Base-by-base conservation (phyloP, 352 stramenopile species). In the Globisporangium radiosum region DNA sequence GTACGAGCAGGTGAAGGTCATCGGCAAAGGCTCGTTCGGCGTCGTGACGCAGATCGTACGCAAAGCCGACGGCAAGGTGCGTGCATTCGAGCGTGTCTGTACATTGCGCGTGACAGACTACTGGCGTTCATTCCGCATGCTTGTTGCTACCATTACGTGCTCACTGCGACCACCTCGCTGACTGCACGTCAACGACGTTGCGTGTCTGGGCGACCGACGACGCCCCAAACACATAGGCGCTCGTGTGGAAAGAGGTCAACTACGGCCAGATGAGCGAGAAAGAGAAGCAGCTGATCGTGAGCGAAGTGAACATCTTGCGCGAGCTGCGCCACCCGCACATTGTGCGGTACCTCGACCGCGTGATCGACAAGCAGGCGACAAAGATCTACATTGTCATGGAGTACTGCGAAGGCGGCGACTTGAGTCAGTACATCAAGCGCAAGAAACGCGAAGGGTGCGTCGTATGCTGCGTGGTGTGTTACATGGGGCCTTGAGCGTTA, bases 301-400 rank as follows among this genome's bases (percentile, higher is more conserved):
- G 76, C 61, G 92, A 98, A 77, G 90, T 98, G 44, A 98, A 98
- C 71, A 97, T 98, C 53, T 69, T 98, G 43, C 85, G 91, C 37
- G 92, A 97, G 63, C 69, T 98, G 68, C 84, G 90, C 54, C 90
- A 97, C 69, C 88, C 91, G 50, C 92, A 96, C 66, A 96, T 98
- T 40, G 92, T 98, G 52, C 86, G 88, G 36, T 98, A 97, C 72
- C 76, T 97, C 64, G 92, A 98, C 72, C 85, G 91, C 51, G 88
- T 98, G 57, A 96, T 98, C 58, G 91, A 98, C 71, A 96, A 96
- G 66, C 75, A 89, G 55, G 82, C 75, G 11, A 96, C 87, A 52
- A 94, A 94, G 72, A 92, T 97, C 61, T 97, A 97, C 75, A 97
- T 98, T 54, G 81, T 98, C 59, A 97, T 97, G 92, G 92, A 98